Base-by-base conservation (phyloP, 169 alveolate species). In the Plasmodium vinckei region DNA sequence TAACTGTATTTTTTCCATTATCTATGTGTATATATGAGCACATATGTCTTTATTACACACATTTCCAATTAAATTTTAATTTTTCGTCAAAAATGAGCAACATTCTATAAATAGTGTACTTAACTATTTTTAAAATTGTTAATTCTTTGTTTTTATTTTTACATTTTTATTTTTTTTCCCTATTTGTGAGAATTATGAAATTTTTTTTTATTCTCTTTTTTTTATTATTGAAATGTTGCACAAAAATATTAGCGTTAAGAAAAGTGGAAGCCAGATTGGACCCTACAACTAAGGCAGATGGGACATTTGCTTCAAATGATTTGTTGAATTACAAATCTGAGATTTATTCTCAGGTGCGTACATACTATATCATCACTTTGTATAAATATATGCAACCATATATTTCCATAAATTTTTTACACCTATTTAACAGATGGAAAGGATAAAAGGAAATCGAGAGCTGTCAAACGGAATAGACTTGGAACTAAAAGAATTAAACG, bases 301-400 rank as follows among this genome's bases (percentile, higher is more conserved):
- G 51, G 49, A 6, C 67, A 10, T 25, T n/a, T 56, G 5, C 65
- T 25, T 27, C 49, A 12, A 46, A 82, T 49, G 60, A 33, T 17
- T 44, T 82, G 44, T 13, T 39, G 68, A 69, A 44, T 27, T 82
- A 82, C 84, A 65, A 82, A 17, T 53, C 67, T 4, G 90, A 82
- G 63, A 46, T 82, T 44, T 82, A 68, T 10, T 44, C 90, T 10
- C 90, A 82, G 84, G 90, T 82, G 56, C 59, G 59, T 15, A 13
- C 1, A 65, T 4, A 61, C 1, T 25, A 61, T 61, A 21, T 3
- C 9, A 1, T 19, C 42, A 7, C n/a, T 39, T 9, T 6, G 15
- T 15, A 42, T 65, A 65, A 13, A 42, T 42, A 19, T 25, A 47
- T 17, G 12, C 3, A 17, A 6, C 12, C 17, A 2, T 15, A 51